A percentile compares a stretch with the other conserved stretches of the same genome.
Evolutionary conservation across 768 basidiomycete species (phyloP).

Genomic region (Auricularia heimuer): DNA sequence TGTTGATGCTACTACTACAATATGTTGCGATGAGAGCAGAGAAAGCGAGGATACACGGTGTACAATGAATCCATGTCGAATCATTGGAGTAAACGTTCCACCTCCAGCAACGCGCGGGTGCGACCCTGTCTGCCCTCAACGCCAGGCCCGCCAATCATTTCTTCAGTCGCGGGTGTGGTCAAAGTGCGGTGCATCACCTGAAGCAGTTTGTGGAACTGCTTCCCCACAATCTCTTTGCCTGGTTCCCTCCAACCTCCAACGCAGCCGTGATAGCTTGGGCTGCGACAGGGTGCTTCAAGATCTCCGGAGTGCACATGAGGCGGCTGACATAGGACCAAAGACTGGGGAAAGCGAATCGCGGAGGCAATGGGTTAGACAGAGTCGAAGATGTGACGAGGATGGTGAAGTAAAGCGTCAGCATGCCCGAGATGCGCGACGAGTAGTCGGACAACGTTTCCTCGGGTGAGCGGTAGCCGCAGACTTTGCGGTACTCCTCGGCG

Average conservation of each 20-base stretch:
- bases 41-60: too few species aligned
- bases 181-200: constrained; percentile 51
- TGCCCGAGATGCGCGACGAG: constrained; percentile 57
- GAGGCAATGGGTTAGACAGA: constrained; percentile 33
- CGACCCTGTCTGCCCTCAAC: constrained; percentile 56
- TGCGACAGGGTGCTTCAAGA: constrained; percentile 51
- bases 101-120: constrained; percentile 50
- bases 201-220: constrained; percentile 69
- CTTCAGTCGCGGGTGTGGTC: constrained; percentile 20
- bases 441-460: constrained; percentile 56
- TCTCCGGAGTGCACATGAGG: constrained; percentile 38
- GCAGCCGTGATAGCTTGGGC: constrained; percentile 61
- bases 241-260: constrained; percentile 57
- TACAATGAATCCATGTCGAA: not conserved
- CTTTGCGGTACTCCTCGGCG: constrained; percentile 24
- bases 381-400: constrained; percentile 35
- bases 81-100: constrained; percentile 30
- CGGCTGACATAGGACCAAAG: constrained; percentile 69
- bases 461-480: constrained; percentile 20
- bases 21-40: too few species aligned
- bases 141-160: constrained; percentile 48
- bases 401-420: constrained; percentile 81
- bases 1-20: too few species aligned
- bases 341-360: constrained; percentile 49
- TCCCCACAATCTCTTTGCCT: constrained; percentile 56